These are phyloP conservation scores for Claviceps africana DNA, from an alignment of 2,329 filamentous ascomycete genomes.

Conservation along the genomic window DNA sequence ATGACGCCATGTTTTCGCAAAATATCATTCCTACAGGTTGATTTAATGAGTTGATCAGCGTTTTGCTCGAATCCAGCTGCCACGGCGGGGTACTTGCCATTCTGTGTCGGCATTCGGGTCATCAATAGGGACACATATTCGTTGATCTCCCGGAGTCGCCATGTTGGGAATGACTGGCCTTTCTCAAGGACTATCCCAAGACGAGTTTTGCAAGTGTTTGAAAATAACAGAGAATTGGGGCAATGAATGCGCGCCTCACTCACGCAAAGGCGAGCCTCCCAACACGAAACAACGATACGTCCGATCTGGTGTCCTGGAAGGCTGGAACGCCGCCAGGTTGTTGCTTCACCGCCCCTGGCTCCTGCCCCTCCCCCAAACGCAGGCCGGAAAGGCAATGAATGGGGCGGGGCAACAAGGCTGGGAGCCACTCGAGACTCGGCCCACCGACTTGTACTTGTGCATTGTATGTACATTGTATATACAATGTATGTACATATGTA, in stretches of 20 bases:
- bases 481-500: no score
- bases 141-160: constrained; percentile 48
- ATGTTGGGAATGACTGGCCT: constrained; percentile 23
- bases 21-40: constrained; percentile 77
- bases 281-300: background rate
- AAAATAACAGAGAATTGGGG: background rate
- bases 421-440: background rate
- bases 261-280: background rate
- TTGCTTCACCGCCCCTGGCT: background rate
- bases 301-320: background rate
- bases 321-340: no score
- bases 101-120: constrained; percentile 96
- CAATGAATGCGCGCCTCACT: background rate
- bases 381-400: background rate
- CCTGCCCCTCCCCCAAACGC: background rate
- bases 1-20: constrained; percentile 93
- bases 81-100: constrained; percentile 47
- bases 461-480: no score
- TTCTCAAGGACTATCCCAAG: background rate
- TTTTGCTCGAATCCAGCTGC: constrained; percentile 1
- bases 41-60: no score
- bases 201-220: background rate
- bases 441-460: no score
- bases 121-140: constrained; percentile 72
- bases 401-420: no score